Conservation (phyloP, 225 moss, liverwort and hornwort species). For the Marchantia polymorpha region DNA sequence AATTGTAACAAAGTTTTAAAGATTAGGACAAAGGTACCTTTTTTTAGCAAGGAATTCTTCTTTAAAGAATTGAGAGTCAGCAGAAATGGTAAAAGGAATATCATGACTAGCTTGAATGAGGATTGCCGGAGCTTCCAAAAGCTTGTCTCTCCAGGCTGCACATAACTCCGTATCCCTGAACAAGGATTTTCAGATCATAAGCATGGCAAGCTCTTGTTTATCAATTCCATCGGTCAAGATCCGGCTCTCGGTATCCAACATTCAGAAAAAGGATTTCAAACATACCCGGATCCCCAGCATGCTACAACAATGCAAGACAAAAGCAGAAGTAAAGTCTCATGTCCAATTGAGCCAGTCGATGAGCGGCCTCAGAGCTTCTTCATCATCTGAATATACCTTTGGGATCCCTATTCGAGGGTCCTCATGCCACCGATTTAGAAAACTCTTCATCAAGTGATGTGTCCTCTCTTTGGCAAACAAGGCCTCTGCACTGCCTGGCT, state of each 20-base stretch:
- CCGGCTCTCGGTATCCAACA: too few relatives aligned
- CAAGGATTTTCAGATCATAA: not conserved
- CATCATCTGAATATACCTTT: constrained; percentile 20
- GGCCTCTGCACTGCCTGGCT: constrained; percentile 22
- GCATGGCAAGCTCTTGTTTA: not conserved
- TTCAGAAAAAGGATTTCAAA: not conserved
- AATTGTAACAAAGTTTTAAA: not conserved
- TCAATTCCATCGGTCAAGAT: not conserved
- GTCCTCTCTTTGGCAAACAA: constrained; percentile 13
- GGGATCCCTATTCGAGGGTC: constrained; percentile 15
- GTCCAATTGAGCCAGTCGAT: constrained; percentile 38
- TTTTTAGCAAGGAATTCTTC: not conserved
- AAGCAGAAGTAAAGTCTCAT: too few relatives aligned
- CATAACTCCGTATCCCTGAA: not conserved
- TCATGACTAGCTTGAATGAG: not conserved
- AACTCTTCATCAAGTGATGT: constrained; percentile 15
- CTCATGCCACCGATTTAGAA: constrained; percentile 18
- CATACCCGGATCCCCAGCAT: too few relatives aligned
- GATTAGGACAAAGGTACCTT: not conserved
- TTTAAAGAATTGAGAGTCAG: not conserved
- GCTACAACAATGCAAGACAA: too few relatives aligned
- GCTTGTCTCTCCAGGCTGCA: not conserved
- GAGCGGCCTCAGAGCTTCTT: constrained; percentile 15
- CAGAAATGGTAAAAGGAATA: not conserved
- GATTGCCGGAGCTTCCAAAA: not conserved